Percentiles rank a stretch among this genome's conserved stretches.
Evolutionary conservation across 306 rosid species (phyloP).

Genomic region (Cyamopsis tetragonoloba): DNA sequence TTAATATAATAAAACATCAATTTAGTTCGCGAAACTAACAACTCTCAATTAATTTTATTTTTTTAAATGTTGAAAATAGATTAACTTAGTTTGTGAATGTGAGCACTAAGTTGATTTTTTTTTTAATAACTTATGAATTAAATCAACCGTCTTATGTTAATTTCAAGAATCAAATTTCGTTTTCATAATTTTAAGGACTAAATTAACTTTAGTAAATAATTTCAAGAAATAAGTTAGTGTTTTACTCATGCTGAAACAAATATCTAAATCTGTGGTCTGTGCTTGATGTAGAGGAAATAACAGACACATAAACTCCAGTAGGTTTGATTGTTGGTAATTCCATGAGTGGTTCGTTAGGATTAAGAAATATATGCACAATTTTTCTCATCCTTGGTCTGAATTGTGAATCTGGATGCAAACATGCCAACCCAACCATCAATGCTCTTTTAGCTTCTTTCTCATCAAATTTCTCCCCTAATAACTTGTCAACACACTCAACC

Average conservation of each 20-base stretch:
- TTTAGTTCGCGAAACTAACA: too few relatives aligned
- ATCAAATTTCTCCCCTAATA: conserved; percentile 23
- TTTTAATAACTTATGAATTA: too few relatives aligned
- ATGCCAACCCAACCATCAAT: conserved; percentile 53
- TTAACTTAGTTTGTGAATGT: too few relatives aligned
- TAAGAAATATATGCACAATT: conserved; percentile 44
- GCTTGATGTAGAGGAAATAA: conserved; percentile 38
- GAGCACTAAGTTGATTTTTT: too few relatives aligned
- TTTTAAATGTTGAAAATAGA: too few relatives aligned
- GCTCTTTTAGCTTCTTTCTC: conserved; percentile 43
- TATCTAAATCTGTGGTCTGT: conserved; percentile 23
- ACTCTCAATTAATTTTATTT: too few relatives aligned
- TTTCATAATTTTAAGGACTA: too few relatives aligned
- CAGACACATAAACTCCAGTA: conserved; percentile 32
- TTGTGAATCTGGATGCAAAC: conserved; percentile 42
- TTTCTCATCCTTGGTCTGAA: conserved; percentile 52
- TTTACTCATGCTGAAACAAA: background rate
- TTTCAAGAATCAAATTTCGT: too few relatives aligned
- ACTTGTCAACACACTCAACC: conserved; percentile 44
- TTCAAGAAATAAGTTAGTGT: background rate
- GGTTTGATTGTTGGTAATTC: conserved; percentile 40
- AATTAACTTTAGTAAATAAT: too few relatives aligned
- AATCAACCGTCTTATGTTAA: too few relatives aligned
- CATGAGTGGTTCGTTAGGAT: conserved; percentile 42
- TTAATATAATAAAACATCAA: too few relatives aligned